Conservation (phyloP, 139 green algal species). For the Pycnococcus provasolii region DNA sequence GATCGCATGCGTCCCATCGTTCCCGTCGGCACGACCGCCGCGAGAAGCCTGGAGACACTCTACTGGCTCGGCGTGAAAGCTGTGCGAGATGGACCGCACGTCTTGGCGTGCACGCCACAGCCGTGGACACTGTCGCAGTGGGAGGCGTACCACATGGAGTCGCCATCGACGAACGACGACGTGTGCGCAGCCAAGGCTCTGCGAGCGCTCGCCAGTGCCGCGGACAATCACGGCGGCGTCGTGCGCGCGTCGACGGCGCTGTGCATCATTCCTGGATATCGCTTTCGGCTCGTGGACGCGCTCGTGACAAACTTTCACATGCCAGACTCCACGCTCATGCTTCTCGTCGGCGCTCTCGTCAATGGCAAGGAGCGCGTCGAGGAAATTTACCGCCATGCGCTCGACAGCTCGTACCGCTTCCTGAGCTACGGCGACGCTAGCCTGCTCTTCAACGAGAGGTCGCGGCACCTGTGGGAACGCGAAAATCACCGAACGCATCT, state of each 20-base stretch:
- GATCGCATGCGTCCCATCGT: not conserved
- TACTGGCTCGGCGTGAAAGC: conserved; percentile 9
- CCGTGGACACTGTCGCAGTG: not conserved
- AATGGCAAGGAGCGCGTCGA: not conserved
- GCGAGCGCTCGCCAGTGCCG: not conserved
- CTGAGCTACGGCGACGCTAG: not conserved
- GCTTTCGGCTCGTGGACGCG: conserved; percentile 7
- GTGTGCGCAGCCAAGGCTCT: not conserved
- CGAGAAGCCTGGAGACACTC: conserved; percentile 12
- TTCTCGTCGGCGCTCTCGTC: conserved; percentile 14
- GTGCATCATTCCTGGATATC: conserved; percentile 18
- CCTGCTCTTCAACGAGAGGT: not conserved
- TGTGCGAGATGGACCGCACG: not conserved
- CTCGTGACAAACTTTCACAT: conserved; percentile 23
- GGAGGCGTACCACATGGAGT: not conserved
- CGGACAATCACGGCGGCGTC: not conserved
- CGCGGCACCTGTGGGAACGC: not conserved
- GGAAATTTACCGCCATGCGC: not conserved
- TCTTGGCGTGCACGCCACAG: not conserved
- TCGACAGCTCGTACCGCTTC: not conserved
- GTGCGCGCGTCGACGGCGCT: conserved; percentile 5
- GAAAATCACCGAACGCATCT: not conserved
- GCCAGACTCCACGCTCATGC: conserved; percentile 13
- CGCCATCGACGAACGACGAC: not conserved
- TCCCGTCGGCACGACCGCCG: conserved; percentile 16